Conservation (phyloP, 805 yeast species). For the Torulaspora delbrueckii region DNA sequence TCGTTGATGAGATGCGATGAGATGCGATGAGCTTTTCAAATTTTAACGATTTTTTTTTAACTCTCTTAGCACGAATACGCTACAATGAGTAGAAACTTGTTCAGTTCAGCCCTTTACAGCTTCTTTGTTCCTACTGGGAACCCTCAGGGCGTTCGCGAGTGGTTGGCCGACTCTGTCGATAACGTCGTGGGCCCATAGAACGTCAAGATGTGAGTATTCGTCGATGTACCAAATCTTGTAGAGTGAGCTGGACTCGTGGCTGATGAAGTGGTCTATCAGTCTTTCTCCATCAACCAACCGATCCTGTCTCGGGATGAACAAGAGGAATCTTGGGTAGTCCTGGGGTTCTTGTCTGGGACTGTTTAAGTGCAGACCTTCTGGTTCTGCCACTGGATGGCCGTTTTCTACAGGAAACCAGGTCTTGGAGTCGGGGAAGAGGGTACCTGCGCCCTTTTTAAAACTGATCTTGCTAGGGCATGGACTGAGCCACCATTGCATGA, state of each 20-base stretch:
- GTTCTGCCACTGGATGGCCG: conserved; percentile 11
- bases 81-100: conserved; percentile 1
- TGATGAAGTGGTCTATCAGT: conserved; percentile 58
- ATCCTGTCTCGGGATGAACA: conserved; percentile 72
- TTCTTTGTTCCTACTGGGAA: conserved; percentile 8
- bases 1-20: conserved; percentile 2
- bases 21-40: conserved; percentile 14
- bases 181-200: conserved; percentile 84
- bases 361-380: conserved; percentile 24
- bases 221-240: conserved; percentile 41
- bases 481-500: conserved; percentile 93
- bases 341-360: conserved; percentile 33
- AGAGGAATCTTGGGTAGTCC: conserved; percentile 52
- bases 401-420: conserved; percentile 48
- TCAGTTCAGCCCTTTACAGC: not conserved
- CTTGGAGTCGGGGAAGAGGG: conserved; percentile 47
- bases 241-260: conserved; percentile 44
- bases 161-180: conserved; percentile 57
- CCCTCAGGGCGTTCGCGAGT: conserved; percentile 35
- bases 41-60: conserved; percentile 2
- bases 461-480: conserved; percentile 37
- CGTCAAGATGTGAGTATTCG: conserved; percentile 82
- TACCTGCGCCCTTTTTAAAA: conserved; percentile 37
- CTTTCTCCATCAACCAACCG: conserved; percentile 70
- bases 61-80: conserved; percentile 3